Evolutionary conservation across 1,284 basidiomycete genomes (phyloP).

Genomic region (Phellopilus nigrolimitatus): DNA sequence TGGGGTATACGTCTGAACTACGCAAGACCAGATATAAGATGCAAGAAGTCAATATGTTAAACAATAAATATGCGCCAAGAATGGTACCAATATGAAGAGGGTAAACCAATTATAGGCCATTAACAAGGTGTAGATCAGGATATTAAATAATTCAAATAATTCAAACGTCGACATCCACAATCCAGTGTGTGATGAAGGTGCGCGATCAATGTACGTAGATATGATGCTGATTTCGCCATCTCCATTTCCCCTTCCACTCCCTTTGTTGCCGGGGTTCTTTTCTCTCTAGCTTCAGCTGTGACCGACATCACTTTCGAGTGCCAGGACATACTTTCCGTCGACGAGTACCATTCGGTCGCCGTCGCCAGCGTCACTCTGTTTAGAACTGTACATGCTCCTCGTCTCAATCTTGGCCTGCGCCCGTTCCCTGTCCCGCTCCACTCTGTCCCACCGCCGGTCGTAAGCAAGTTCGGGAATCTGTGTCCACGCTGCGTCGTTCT

Average conservation of each 20-base stretch:
- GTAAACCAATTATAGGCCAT: too few relatives aligned
- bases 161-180: too few relatives aligned
- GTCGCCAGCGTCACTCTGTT: conserved; percentile 10
- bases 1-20: too few relatives aligned
- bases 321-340: conserved; percentile 10
- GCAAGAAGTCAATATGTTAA: not conserved
- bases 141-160: too few relatives aligned
- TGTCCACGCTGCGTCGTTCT: not conserved
- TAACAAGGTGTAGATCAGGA: too few relatives aligned
- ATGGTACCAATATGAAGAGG: not conserved
- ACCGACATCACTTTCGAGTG: not conserved
- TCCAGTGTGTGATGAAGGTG: too few relatives aligned
- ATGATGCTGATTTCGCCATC: too few relatives aligned
- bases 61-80: not conserved
- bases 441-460: not conserved
- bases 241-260: not conserved
- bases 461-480: not conserved
- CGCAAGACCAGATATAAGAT: not conserved
- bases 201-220: too few relatives aligned
- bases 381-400: conserved; percentile 7
- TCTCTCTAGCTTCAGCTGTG: not conserved
- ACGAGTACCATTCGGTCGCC: conserved; percentile 10
- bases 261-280: too few relatives aligned
- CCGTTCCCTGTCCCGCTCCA: not conserved
- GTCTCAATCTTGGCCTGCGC: not conserved